phyloP scores from a whole-genome alignment of 257 asterid species.

The Jacaranda copaia region DNA sequence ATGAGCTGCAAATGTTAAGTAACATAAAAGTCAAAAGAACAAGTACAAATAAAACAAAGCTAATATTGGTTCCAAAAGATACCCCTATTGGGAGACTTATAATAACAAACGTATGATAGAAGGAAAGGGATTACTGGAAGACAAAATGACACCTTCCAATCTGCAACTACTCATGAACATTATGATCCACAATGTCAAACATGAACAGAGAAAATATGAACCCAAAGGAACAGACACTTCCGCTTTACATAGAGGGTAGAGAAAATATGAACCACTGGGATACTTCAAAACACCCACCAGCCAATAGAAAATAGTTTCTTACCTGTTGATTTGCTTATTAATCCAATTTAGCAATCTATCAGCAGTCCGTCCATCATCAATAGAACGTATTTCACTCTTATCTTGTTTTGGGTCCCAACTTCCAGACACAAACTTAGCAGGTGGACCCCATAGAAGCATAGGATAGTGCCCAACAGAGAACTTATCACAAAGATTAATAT shows the following conservation, averaged over 20 bases:
- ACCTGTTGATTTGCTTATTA: conserved; percentile 66
- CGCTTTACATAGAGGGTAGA: not conserved
- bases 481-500: conserved; percentile 62
- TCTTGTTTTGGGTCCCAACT: conserved; percentile 63
- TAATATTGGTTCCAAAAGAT: not conserved
- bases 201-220: not conserved
- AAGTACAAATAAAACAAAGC: not conserved
- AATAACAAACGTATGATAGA: not conserved
- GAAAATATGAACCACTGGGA: not conserved
- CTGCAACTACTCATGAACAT: not conserved
- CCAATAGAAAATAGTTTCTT: conserved; percentile 1
- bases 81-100: not conserved
- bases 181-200: not conserved
- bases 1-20: conserved; percentile 49
- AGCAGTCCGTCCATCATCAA: conserved; percentile 58
- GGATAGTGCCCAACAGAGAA: conserved; percentile 65
- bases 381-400: conserved; percentile 48
- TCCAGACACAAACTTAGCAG: conserved; percentile 61
- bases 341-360: conserved; percentile 63
- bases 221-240: not conserved
- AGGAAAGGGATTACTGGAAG: not conserved
- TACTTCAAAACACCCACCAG: not conserved
- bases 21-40: conserved; percentile 7
- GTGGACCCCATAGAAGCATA: conserved; percentile 67
- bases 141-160: not conserved